Evolutionary conservation across 192 early-diverging fungal genomes (phyloP), one percentile per base, ranked within the genome.

Genomic region (Coemansia sp.): DNA sequence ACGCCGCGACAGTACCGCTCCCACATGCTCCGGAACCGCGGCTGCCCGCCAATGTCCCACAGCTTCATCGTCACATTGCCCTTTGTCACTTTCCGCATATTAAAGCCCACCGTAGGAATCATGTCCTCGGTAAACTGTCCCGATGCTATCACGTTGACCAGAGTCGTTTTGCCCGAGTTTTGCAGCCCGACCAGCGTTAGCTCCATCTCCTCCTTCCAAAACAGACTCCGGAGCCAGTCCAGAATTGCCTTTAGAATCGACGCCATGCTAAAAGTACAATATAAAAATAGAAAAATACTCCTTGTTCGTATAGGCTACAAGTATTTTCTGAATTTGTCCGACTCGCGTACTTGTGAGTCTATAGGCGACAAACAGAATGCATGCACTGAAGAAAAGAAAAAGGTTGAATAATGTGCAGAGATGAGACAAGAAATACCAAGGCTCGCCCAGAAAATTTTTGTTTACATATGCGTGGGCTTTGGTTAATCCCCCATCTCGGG

Each of bases 41-140:
- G 91, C 73, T 99, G 97, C 9, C 97, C 97, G 43, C 97, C 97
- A 75, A 99, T 88, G 80, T 99, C 97, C 97, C 97, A 99, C 61
- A 99, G 80, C 75, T 98, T 98, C 94, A 99, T 97, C 14, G 91
- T 92, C 29, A 99, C 94, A 52, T 92, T 93, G 64, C 92, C 91
- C 83, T 92, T 92, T 9, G 90, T 89, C 38, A 93, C 90, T 69
- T 91, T 98, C 66, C 96, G 86, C 97, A 99, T 99, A 73, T 98
- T 98, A 76, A 98, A 99, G 10, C 97, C 97, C 21, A 99, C 94
- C 5, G 97, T 99, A 2, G 97, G 97, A 51, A 98, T 98, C 87
- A 87, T 87, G 68, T 94, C 92, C 76, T 94, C 92, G 2, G 85
- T 88, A 60, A 87, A 94, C 69, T 91, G 87, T 17, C 91, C 91